A percentile compares a stretch with the other conserved stretches of the same genome.
phyloP scores from a whole-genome alignment of 2,329 filamentous ascomycete genomes.

The Leptographium wingfieldii region DNA sequence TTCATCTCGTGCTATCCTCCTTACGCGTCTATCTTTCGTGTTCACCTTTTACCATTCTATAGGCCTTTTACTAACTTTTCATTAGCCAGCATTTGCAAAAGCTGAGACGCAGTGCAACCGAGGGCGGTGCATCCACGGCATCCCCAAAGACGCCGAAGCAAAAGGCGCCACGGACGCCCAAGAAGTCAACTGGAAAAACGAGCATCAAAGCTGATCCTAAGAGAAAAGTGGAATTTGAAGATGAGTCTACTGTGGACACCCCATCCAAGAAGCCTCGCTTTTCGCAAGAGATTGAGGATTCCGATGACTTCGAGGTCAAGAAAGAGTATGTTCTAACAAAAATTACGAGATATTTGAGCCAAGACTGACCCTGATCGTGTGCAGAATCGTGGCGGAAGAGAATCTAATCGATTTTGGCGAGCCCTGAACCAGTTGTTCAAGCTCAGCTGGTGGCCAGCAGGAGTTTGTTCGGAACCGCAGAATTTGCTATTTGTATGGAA shows the following conservation, averaged over 20 bases:
- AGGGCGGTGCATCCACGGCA: neutral
- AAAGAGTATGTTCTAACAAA: conserved; percentile 5
- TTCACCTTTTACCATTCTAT: neutral
- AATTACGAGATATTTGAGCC: neutral
- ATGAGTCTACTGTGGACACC: conserved; percentile 2
- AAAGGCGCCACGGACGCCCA: conserved; percentile 8
- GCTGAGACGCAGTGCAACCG: conserved; percentile 18
- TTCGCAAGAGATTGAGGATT: neutral
- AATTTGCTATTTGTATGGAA: neutral
- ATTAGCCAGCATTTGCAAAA: conserved; percentile 23
- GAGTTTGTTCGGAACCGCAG: neutral
- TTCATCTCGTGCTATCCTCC: neutral
- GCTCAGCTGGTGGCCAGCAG: neutral
- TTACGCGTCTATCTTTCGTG: neutral
- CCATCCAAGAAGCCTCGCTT: conserved; percentile 11
- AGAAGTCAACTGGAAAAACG: conserved; percentile 4
- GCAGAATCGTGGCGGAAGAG: neutral
- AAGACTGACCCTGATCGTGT: neutral
- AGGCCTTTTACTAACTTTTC: neutral
- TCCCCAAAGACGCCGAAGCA: conserved; percentile 2
- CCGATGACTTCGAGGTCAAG: conserved; percentile 1
- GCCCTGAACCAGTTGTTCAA: neutral
- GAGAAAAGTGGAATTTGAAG: neutral
- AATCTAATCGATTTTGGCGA: neutral
- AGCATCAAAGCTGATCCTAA: neutral